Base-by-base conservation (phyloP, 164 flowering plant species). In the Protea cynaroides region DNA sequence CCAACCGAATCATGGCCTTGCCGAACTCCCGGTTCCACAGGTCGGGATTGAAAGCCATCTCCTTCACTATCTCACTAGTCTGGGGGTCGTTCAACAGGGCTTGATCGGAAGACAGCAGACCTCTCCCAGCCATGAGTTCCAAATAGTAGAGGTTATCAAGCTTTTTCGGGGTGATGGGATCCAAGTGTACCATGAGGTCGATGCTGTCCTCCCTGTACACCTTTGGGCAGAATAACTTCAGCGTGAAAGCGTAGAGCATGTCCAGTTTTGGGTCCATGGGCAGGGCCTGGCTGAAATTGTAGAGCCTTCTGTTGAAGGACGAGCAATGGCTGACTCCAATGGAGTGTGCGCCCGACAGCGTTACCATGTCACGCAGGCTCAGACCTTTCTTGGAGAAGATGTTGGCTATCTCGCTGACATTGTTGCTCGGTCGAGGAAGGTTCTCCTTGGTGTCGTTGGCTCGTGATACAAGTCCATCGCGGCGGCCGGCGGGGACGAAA, bases 321-420 rank as follows among this genome's bases (percentile, higher is more conserved):
- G 17, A 5, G 71, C 79, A 72, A n/a, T 58, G 74, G 14, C 72
- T 57, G 10, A 8, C n/a, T 8, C 79, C 76, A 3, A 76, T 38
- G 1, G 74, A 69, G 63, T 76, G 79, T 56, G 76, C 74, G 19
- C 79, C 79, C 0, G 55, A 38, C 56, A 76, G 64, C 12, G 51
- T 58, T 2, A 76, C 76, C 70, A 73, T 18, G 18, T 76, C 76
- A 7, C 61, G 70, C 17, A 50, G 23, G 34, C 21, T 47, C 14
- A 73, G 21, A 10, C 75, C 79, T 44, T 63, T 69, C 47, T 19
- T 55, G 2, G 10, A 7, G 38, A 72, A 73, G 17, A 56, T 8
- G 7, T 61, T 36, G 1, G 50, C 51, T 15, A 72, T 54, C 4
- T 54, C 56, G 3, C 66, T 57, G 22, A 58, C 37, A 7, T 65